Evolutionary conservation across 1,284 basidiomycete species (phyloP), one percentile per base, ranked within the genome.

Genomic region (Fomes fomentarius): DNA sequence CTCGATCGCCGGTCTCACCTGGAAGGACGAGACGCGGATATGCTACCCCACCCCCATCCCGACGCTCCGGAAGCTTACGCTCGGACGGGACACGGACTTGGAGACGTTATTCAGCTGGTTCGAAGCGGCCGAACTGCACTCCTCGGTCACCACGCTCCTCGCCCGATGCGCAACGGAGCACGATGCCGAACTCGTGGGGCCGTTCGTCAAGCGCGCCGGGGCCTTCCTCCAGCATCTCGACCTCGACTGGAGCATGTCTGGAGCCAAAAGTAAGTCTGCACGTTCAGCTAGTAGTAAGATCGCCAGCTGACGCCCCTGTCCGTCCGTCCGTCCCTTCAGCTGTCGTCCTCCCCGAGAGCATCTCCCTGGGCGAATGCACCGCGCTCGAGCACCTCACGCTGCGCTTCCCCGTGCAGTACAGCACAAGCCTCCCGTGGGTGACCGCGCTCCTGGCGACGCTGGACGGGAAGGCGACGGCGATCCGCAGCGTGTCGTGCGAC

Each of bases 181-280:
- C 49, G 67, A 69, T 45, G 62, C 63, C 28, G 51, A 57, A 44
- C 61, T 65, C 42, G 53, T 68, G 21, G 59, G 62, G 11, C 60
- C 60, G n/a, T 54, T 67, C 26, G 22, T 66, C 33, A 58, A 60
- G 42, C 55, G 54, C 40, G 47, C 60, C 4, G 66, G 63, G 10
- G 51, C 54, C 2, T 52, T 57, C 7, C 56, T 70, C 43, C 54
- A 56, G 25, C 43, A 64, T 40, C 62, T 67, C 35, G 61, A 64
- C 19, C 53, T 70, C 24, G 64, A 69, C 50, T 70, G 69, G 67
- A 63, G 63, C 52, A 53, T 55, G 25, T 50, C 56, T 21, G 57
- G 58, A 25, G 52, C 56, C 49, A 63, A 65, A n/a, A 59, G 63
- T 65, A 44, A 49, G 54, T 54, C 22, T 5, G 17, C 30, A n/a